Conservation (phyloP, 2,329 filamentous ascomycete genomes). For the Aaosphaeria arxii region DNA sequence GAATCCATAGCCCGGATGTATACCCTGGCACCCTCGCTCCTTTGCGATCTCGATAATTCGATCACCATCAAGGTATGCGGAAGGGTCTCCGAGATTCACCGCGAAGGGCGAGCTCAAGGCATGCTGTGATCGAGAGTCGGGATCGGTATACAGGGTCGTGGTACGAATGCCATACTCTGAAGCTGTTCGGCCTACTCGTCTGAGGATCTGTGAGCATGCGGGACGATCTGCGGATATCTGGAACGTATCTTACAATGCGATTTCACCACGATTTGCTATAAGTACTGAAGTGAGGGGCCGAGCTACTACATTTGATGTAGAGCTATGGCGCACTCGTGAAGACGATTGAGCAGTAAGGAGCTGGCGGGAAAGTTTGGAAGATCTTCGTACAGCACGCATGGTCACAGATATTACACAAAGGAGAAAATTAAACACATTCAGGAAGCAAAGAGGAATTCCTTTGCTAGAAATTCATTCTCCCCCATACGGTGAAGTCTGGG, state of each 20-base stretch:
- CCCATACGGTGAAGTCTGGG: not conserved
- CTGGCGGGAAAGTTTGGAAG: slow-evolving; percentile 31
- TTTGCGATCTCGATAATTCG: slow-evolving; percentile 87
- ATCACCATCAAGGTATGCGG: slow-evolving; percentile 89
- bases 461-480: too few relatives aligned
- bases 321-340: slow-evolving; percentile 22
- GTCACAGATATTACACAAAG: slow-evolving; percentile 13
- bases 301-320: slow-evolving; percentile 17
- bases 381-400: slow-evolving; percentile 35
- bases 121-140: slow-evolving; percentile 84
- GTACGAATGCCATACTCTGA: slow-evolving; percentile 85
- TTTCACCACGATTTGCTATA: slow-evolving; percentile 96
- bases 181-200: slow-evolving; percentile 83
- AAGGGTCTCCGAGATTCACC: slow-evolving; percentile 76
- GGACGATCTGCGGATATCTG: not conserved
- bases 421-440: not conserved
- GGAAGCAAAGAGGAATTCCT: too few relatives aligned
- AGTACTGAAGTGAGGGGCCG: slow-evolving; percentile 70
- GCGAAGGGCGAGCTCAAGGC: slow-evolving; percentile 80
- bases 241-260: slow-evolving; percentile 62
- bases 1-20: slow-evolving; percentile 95
- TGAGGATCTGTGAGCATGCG: slow-evolving; percentile 16
- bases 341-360: slow-evolving; percentile 27
- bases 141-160: slow-evolving; percentile 92
- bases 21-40: slow-evolving; percentile 79